phyloP scores from a whole-genome alignment of 2,329 filamentous ascomycete genomes.

The Phialophora macrospora region DNA sequence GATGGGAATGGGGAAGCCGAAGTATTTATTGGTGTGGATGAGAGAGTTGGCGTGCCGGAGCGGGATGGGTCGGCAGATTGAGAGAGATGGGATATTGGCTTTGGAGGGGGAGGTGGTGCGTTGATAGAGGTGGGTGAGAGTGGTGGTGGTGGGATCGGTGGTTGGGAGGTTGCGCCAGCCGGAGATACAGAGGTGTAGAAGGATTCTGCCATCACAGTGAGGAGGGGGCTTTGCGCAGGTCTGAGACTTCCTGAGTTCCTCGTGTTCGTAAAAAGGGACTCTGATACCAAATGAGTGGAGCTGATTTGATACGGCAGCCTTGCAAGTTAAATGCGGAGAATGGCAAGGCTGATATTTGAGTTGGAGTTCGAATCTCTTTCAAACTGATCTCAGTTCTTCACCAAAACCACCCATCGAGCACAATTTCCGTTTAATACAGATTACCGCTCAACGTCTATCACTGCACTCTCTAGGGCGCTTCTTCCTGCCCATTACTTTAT shows the following conservation, averaged over 20 bases:
- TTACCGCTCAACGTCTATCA: neutral
- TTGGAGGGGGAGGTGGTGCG: slow-evolving; percentile 33
- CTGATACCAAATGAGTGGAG: slow-evolving; percentile 1
- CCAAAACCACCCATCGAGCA: neutral
- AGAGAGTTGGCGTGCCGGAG: slow-evolving; percentile 25
- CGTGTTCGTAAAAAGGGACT: neutral
- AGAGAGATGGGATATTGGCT: slow-evolving; percentile 30
- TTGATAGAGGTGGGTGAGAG: slow-evolving; percentile 21
- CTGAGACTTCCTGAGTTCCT: neutral
- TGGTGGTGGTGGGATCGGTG: slow-evolving; percentile 23
- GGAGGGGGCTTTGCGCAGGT: neutral
- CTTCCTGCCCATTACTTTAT: neutral
- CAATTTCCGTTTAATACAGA: neutral
- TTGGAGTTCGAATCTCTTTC: neutral
- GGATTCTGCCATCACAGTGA: slow-evolving; percentile 30
- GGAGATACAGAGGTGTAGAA: slow-evolving; percentile 28
- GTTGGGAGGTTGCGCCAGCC: slow-evolving; percentile 13
- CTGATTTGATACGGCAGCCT: slow-evolving; percentile 24
- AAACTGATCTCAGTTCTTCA: slow-evolving; percentile 1
- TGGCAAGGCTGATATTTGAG: slow-evolving; percentile 20
- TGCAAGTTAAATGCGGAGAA: slow-evolving; percentile 26
- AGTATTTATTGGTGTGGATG: slow-evolving; percentile 16
- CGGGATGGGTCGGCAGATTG: slow-evolving; percentile 28
- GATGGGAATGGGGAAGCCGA: slow-evolving; percentile 50
- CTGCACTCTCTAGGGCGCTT: neutral